These are phyloP conservation scores for Sistotremastrum niveocremeum DNA, from an alignment of 768 basidiomycete genomes.

Conservation along the genomic window DNA sequence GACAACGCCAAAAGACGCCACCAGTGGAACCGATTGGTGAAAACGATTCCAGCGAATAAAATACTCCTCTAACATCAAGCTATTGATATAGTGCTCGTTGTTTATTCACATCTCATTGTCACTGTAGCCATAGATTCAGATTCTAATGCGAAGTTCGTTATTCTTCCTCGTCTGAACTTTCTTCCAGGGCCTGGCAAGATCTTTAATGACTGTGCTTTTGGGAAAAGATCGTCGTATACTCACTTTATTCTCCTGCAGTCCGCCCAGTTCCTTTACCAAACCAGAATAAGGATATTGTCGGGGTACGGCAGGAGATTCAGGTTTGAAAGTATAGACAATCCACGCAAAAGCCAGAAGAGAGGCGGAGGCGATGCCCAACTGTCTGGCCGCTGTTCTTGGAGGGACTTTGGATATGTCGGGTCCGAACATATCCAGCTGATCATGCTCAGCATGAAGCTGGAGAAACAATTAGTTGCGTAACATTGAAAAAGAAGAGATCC, in stretches of 20 bases:
- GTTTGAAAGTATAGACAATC: constrained; percentile 33
- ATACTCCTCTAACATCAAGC: too few species aligned
- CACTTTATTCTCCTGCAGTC: constrained; percentile 68
- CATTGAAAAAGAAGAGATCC: constrained; percentile 13
- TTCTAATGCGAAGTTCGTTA: too few species aligned
- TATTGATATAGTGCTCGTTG: too few species aligned
- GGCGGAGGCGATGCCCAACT: constrained; percentile 46
- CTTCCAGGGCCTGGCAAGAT: too few species aligned
- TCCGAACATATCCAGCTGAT: constrained; percentile 78
- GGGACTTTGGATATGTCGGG: constrained; percentile 57
- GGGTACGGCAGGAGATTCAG: constrained; percentile 50
- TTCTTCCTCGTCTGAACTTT: too few species aligned
- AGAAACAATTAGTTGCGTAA: constrained; percentile 2
- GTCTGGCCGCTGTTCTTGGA: constrained; percentile 46
- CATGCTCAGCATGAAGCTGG: constrained; percentile 72
- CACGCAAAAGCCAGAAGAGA: constrained; percentile 51
- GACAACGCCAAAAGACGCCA: too few species aligned
- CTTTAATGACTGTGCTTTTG: too few species aligned
- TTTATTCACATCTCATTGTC: too few species aligned
- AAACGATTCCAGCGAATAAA: too few species aligned
- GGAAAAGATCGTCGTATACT: constrained; percentile 7
- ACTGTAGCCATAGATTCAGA: too few species aligned
- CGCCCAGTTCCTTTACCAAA: constrained; percentile 64
- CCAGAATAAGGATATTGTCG: constrained; percentile 71
- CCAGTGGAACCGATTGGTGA: too few species aligned